Percentiles rank a stretch among this genome's conserved stretches.
Evolutionary conservation across 805 yeast genomes (phyloP).

Genomic region (Sugiyamaella mastotermitis): DNA sequence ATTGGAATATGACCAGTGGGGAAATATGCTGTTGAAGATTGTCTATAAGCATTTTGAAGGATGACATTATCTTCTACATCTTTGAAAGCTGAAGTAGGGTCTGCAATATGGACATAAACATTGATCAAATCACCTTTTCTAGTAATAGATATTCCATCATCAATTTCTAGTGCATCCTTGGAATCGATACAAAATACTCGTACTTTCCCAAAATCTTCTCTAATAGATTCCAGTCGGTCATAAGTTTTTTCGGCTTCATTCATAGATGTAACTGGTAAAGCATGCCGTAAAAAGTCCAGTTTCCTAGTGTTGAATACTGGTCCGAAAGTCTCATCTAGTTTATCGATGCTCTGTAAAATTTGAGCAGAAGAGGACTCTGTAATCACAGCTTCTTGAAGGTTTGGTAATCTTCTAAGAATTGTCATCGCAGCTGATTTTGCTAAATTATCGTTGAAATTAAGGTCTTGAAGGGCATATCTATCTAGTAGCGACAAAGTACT

Average conservation of each 20-base stretch:
- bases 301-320: constrained; percentile 9
- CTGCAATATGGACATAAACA: constrained; percentile 74
- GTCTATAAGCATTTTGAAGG: constrained; percentile 51
- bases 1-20: constrained; percentile 62
- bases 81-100: constrained; percentile 67
- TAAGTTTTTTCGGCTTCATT: not conserved
- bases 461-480: constrained; percentile 19
- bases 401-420: constrained; percentile 6
- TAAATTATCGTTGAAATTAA: constrained; percentile 13
- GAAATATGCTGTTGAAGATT: constrained; percentile 64
- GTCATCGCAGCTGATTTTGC: constrained; percentile 15
- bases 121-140: constrained; percentile 18
- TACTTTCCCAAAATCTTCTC: constrained; percentile 25
- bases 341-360: constrained; percentile 1
- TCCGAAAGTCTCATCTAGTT: constrained; percentile 4
- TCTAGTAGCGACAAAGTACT: constrained; percentile 9
- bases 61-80: constrained; percentile 23
- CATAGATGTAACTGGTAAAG: not conserved
- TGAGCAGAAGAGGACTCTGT: constrained; percentile 10
- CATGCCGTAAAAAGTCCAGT: constrained; percentile 9
- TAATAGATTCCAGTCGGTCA: constrained; percentile 11
- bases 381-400: constrained; percentile 2
- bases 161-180: constrained; percentile 78
- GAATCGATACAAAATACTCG: constrained; percentile 81
- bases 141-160: constrained; percentile 76